These are phyloP conservation scores for Zygosaccharomyces sapae DNA, from an alignment of 1,139 yeast species.

Conservation along the genomic window DNA sequence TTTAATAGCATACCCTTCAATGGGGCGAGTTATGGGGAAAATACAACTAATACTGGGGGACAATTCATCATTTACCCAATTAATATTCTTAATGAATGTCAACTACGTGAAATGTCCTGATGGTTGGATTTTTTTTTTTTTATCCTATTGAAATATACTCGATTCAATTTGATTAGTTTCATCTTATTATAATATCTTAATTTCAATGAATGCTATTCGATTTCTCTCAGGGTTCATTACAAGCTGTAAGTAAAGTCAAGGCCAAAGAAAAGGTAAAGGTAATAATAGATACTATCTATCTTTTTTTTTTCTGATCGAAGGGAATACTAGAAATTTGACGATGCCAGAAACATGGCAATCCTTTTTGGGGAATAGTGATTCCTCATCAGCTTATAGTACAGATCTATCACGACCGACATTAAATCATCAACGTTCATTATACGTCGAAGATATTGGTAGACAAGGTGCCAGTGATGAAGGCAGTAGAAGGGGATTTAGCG, in stretches of 20 bases:
- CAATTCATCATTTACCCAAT: not conserved
- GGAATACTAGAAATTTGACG: not conserved
- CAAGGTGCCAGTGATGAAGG: not conserved
- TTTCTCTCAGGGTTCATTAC: too few relatives aligned
- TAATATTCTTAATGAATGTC: too few relatives aligned
- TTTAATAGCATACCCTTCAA: not conserved
- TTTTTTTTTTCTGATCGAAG: too few relatives aligned
- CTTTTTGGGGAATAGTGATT: not conserved
- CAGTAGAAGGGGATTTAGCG: slow-evolving; percentile 2
- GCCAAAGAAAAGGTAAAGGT: too few relatives aligned
- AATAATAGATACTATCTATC: too few relatives aligned
- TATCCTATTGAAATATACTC: too few relatives aligned
- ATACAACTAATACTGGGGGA: not conserved
- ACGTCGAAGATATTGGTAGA: slow-evolving; percentile 1
- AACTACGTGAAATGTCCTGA: too few relatives aligned
- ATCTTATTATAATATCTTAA: too few relatives aligned
- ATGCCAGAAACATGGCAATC: slow-evolving; percentile 6
- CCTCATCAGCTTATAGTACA: slow-evolving; percentile 4
- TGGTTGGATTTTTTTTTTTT: too few relatives aligned
- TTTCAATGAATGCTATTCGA: too few relatives aligned
- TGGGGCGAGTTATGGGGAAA: not conserved
- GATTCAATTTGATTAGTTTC: too few relatives aligned
- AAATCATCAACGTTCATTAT: slow-evolving; percentile 3
- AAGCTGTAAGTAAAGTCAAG: too few relatives aligned
- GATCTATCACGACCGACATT: slow-evolving; percentile 4